A percentile compares a stretch with the other conserved stretches of the same genome.
Evolutionary conservation across 225 moss, liverwort and hornwort genomes (phyloP).

Genomic region (Polytrichum formosum): DNA sequence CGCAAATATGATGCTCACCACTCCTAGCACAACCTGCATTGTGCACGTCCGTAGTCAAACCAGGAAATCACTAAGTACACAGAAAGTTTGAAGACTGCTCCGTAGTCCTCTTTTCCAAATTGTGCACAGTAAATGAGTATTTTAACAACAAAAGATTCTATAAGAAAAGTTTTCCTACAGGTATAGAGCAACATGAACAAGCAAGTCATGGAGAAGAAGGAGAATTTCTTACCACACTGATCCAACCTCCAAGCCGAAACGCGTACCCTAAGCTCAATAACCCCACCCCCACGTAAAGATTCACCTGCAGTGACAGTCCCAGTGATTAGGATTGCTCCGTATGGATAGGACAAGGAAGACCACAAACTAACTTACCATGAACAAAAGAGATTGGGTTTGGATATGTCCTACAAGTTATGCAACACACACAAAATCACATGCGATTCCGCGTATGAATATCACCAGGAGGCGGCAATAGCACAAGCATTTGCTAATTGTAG

Average conservation of each 20-base stretch:
- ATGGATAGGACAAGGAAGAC: background rate
- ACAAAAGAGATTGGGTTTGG: too few relatives aligned
- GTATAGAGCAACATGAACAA: too few relatives aligned
- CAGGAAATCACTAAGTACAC: background rate
- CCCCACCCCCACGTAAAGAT: constrained; percentile 87
- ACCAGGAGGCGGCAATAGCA: too few relatives aligned
- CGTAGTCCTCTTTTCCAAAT: background rate
- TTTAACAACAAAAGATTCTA: too few relatives aligned
- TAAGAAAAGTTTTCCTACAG: too few relatives aligned
- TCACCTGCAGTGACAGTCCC: constrained; percentile 56
- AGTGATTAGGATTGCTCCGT: too few relatives aligned
- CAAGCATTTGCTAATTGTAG: too few relatives aligned
- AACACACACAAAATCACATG: too few relatives aligned
- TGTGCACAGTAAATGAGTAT: too few relatives aligned
- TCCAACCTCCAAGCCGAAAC: constrained; percentile 85
- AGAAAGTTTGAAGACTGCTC: background rate
- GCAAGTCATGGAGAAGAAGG: too few relatives aligned
- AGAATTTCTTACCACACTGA: constrained; percentile 54
- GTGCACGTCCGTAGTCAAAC: background rate
- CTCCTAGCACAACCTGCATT: constrained; percentile 58
- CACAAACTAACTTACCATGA: background rate
- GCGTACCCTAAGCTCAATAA: constrained; percentile 89
- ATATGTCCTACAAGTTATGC: too few relatives aligned
- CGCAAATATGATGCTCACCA: constrained; percentile 55
- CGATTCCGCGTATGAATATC: too few relatives aligned